A percentile compares a stretch with the other conserved stretches of the same genome.
Evolutionary conservation across 805 yeast genomes (phyloP).

Genomic region (Ogataea trehalophila): DNA sequence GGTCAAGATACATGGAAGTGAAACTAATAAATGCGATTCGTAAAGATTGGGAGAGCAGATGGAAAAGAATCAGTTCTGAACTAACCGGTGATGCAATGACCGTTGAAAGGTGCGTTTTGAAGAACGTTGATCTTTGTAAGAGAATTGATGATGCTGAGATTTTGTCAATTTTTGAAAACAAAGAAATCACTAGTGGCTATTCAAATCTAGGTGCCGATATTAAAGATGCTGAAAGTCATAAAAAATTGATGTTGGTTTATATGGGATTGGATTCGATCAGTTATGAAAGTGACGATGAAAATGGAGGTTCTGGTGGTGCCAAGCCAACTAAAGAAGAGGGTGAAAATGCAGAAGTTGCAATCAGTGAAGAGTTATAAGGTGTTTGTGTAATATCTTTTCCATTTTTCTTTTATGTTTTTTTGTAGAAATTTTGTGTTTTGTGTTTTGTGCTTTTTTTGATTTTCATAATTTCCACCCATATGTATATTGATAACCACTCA

Average conservation of each 20-base stretch:
- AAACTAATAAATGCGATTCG: conserved; percentile 28
- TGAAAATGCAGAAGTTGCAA: not conserved
- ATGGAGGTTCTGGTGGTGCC: not conserved
- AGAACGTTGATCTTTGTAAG: conserved; percentile 29
- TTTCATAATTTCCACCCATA: too few relatives aligned
- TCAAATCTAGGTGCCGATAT: conserved; percentile 24
- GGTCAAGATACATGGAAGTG: conserved; percentile 33
- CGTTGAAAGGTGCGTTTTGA: conserved; percentile 27
- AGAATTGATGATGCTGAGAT: conserved; percentile 25
- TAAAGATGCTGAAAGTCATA: conserved; percentile 29
- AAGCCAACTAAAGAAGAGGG: conserved; percentile 1
- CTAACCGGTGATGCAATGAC: conserved; percentile 25
- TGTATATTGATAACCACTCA: too few relatives aligned
- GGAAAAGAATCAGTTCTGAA: conserved; percentile 34
- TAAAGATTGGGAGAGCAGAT: conserved; percentile 37
- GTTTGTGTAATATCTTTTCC: too few relatives aligned
- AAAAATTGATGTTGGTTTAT: conserved; percentile 32
- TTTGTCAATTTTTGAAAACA: conserved; percentile 23
- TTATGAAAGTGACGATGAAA: conserved; percentile 28
- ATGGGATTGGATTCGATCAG: conserved; percentile 33
- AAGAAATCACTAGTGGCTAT: conserved; percentile 25
- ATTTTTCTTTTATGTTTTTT: too few relatives aligned
- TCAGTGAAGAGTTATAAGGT: not conserved
- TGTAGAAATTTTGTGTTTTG: too few relatives aligned
- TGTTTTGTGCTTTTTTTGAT: too few relatives aligned